These are phyloP conservation scores for Dothidotthia symphoricarpi DNA, from an alignment of 2,329 filamentous ascomycete genomes.

Conservation along the genomic window DNA sequence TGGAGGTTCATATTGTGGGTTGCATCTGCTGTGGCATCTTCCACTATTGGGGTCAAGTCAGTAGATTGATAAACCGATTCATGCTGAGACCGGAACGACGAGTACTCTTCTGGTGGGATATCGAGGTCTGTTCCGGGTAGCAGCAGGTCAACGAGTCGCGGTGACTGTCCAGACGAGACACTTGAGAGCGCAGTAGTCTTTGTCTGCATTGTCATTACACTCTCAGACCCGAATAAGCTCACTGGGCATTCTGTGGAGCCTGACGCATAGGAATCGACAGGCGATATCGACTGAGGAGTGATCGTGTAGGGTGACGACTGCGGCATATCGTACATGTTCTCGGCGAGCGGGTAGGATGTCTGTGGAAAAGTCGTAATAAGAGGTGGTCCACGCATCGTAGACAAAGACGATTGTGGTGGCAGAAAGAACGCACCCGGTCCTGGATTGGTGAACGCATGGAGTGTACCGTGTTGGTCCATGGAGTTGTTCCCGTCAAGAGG, in stretches of 20 bases:
- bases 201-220: constrained; percentile 23
- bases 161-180: constrained; percentile 48
- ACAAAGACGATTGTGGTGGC: constrained; percentile 10
- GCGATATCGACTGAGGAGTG: constrained; percentile 26
- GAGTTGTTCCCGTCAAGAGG: constrained; percentile 4
- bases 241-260: constrained; percentile 36
- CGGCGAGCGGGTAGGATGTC: constrained; percentile 7
- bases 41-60: constrained; percentile 31
- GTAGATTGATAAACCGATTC: constrained; percentile 36
- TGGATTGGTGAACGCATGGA: constrained; percentile 7
- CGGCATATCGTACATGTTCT: constrained; percentile 13
- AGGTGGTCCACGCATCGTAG: constrained; percentile 10
- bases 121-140: constrained; percentile 51
- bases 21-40: constrained; percentile 58
- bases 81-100: constrained; percentile 35
- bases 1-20: constrained; percentile 42
- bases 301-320: constrained; percentile 25
- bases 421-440: constrained; percentile 13
- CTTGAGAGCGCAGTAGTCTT: constrained; percentile 35
- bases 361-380: constrained; percentile 13
- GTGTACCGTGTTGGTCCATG: constrained; percentile 4
- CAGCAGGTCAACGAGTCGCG: constrained; percentile 50
- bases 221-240: constrained; percentile 41
- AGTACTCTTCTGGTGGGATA: constrained; percentile 42
- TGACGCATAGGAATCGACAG: constrained; percentile 36